A percentile compares a stretch with the other conserved stretches of the same genome.
Evolutionary conservation across 108 stramenopile species (phyloP).

Genomic region (Nitzschia sp.): DNA sequence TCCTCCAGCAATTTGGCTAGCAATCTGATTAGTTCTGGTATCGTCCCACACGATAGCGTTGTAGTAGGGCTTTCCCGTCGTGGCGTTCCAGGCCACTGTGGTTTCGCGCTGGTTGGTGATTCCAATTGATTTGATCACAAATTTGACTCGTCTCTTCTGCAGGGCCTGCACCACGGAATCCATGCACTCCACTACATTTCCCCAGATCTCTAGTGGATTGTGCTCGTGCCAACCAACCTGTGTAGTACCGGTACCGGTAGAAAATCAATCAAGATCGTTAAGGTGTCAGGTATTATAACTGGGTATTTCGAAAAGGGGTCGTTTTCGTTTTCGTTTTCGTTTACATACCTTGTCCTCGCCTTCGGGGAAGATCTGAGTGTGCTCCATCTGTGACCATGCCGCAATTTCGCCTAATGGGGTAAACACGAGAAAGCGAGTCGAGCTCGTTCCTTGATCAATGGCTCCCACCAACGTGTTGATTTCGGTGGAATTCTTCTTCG

Average conservation of each 20-base stretch:
- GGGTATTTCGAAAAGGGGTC: too few relatives aligned
- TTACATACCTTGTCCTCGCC: constrained; percentile 36
- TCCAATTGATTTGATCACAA: constrained; percentile 60
- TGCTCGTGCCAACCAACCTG: constrained; percentile 91
- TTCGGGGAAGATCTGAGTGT: constrained; percentile 82
- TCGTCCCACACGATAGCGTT: constrained; percentile 99
- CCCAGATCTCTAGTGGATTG: constrained; percentile 91
- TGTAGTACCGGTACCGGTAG: too few relatives aligned
- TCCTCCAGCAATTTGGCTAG: constrained; percentile 68
- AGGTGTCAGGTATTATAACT: too few relatives aligned
- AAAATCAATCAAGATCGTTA: too few relatives aligned
- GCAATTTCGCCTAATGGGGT: constrained; percentile 70
- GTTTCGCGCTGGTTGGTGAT: constrained; percentile 99
- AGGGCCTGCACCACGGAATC: constrained; percentile 44
- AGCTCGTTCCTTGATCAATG: constrained; percentile 98
- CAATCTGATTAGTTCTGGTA: constrained; percentile 81
- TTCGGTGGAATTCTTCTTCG: neutral
- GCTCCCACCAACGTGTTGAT: constrained; percentile 65
- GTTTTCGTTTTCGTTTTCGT: neutral
- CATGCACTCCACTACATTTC: constrained; percentile 51
- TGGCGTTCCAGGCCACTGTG: constrained; percentile 91
- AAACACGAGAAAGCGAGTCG: constrained; percentile 90
- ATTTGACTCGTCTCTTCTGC: constrained; percentile 18
- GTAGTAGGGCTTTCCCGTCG: constrained; percentile 91
- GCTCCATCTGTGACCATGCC: constrained; percentile 87